A percentile compares a stretch with the other conserved stretches of the same genome.
phyloP scores from a whole-genome alignment of 1,139 yeast species.

The Kazachstania sp. region DNA sequence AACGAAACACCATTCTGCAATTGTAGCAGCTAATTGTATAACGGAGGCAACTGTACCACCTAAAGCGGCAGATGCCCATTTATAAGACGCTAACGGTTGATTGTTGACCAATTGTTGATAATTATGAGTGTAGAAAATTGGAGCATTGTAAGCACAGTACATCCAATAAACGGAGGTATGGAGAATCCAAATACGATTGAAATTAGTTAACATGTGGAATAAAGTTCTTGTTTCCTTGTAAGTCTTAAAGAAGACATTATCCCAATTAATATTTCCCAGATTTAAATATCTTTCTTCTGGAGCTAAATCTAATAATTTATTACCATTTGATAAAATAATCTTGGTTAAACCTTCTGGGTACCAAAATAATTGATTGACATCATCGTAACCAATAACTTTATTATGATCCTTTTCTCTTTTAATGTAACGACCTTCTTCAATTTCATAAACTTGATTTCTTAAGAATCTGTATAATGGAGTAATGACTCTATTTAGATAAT shows the following conservation, averaged over 20 bases:
- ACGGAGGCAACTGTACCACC: constrained; percentile 84
- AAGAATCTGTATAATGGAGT: constrained; percentile 87
- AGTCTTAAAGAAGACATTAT: constrained; percentile 87
- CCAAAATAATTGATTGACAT: constrained; percentile 97
- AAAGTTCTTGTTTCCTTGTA: constrained; percentile 95
- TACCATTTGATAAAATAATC: constrained; percentile 87
- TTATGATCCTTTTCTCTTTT: constrained; percentile 97
- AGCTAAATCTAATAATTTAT: constrained; percentile 85
- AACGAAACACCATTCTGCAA: constrained; percentile 92
- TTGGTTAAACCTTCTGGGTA: constrained; percentile 97
- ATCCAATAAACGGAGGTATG: constrained; percentile 90
- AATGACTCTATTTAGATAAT: constrained; percentile 80
- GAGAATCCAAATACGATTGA: constrained; percentile 96
- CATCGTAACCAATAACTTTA: constrained; percentile 92
- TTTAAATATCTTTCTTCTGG: constrained; percentile 80
- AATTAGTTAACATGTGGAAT: constrained; percentile 92
- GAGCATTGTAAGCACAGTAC: constrained; percentile 88
- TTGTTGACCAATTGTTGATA: constrained; percentile 77
- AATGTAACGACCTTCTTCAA: constrained; percentile 88
- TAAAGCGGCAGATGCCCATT: constrained; percentile 88
- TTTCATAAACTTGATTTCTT: constrained; percentile 92
- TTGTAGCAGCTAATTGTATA: constrained; percentile 79
- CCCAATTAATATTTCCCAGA: constrained; percentile 91
- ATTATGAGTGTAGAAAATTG: constrained; percentile 78
- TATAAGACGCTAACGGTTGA: constrained; percentile 76